These are phyloP conservation scores for Trichosporon sp. DNA, from an alignment of 1,284 basidiomycete species.

Conservation along the genomic window DNA sequence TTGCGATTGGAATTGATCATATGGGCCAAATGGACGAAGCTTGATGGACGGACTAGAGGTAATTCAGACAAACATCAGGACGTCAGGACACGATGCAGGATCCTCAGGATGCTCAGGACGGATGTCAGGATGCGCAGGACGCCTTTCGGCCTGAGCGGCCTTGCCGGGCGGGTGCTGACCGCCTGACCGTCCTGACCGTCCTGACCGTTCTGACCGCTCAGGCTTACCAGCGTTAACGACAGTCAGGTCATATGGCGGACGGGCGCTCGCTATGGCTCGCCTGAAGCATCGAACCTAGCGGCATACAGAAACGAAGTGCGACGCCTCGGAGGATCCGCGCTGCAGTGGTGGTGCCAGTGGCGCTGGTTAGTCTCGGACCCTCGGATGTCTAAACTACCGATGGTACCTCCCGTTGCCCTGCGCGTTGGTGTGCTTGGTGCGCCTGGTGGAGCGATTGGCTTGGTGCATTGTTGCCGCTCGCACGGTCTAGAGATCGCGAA, in stretches of 20 bases:
- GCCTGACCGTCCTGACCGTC: not conserved
- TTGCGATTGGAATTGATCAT: slow-evolving; percentile 1
- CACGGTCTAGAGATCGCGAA: not conserved
- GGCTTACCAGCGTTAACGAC: not conserved
- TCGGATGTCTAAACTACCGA: not conserved
- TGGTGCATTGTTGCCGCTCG: not conserved
- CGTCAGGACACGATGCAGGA: not conserved
- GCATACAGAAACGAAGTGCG: not conserved
- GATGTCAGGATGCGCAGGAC: not conserved
- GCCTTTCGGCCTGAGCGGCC: not conserved
- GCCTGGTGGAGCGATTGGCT: not conserved
- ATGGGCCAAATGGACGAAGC: not conserved
- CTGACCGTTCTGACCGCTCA: not conserved
- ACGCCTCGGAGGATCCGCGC: not conserved
- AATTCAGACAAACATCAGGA: not conserved
- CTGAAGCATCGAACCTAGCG: not conserved
- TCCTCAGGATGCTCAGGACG: not conserved
- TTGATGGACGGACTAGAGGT: not conserved
- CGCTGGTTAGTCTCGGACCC: not conserved
- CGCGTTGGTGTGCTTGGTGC: not conserved
- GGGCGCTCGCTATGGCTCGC: not conserved
- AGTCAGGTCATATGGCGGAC: no score
- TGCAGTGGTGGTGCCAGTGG: not conserved
- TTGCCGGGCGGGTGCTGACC: not conserved
- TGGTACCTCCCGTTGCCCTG: not conserved